Base-by-base conservation (phyloP, 805 yeast species). In the Zygosaccharomyces siamensis region DNA sequence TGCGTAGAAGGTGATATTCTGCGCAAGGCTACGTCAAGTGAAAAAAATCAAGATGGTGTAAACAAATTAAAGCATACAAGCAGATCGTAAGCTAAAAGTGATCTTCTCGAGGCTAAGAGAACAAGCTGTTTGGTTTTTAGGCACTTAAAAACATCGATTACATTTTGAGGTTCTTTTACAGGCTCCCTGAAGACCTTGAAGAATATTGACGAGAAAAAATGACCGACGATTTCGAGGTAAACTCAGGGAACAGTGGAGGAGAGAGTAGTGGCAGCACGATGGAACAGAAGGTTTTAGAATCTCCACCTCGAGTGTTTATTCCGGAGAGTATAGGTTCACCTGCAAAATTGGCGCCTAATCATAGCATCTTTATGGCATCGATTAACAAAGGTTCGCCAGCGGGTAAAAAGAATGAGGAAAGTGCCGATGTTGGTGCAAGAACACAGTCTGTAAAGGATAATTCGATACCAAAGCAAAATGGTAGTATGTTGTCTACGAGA, bases 281-380 rank as follows among this genome's bases (percentile, higher is more conserved):
- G 28, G 35, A 41, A 8, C 44, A 30, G 27, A 41, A 30, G 37
- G 36, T 41, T 30, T 23, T 41, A 21, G 44, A 41, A 18, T 41
- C 44, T 18, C 44, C 44, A 14, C 44, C 44, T 4, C 32, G 44
- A 7, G 44, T 41, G 16, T 28, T 30, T 31, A 41, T 41, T 14
- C 36, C 44, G 3, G 44, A 41, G n/a, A 26, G 26, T 20, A 38
- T 35, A 18, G 37, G 39, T 8, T 60, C 62, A 11, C 62, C 64
- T 7, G 57, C 60, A 14, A 60, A 60, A 39, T 28, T 61, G 32
- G 59, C 61, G 8, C 58, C 61, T 16, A 61, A 60, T 33, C 64
- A 57, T 49, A 51, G 60, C 21, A 46, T 60, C 6, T 61, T 61
- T 33, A 59, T 61, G 56, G 55, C 66, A 8, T 60, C 59, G 38